Evolutionary conservation across 169 alveolate species (phyloP).

Genomic region (Sarcocystis neurona): DNA sequence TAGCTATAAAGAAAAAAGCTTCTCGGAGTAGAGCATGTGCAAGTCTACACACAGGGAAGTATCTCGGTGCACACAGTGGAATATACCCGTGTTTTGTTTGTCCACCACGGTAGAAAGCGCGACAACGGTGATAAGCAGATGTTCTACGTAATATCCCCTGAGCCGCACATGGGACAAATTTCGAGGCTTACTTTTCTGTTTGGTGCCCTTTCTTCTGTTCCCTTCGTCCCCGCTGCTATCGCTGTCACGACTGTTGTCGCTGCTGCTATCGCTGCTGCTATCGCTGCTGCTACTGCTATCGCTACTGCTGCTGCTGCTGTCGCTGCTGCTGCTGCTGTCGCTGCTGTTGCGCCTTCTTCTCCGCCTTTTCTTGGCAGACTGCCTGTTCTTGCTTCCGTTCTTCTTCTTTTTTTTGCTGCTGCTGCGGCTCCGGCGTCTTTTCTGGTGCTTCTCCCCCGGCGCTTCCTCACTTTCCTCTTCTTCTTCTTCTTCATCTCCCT

Average conservation of each 20-base stretch:
- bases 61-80: no score
- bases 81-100: no score
- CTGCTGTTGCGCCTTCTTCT: background rate
- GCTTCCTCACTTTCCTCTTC: background rate
- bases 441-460: background rate
- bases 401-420: no score
- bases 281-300: background rate
- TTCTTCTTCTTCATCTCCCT: background rate
- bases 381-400: background rate
- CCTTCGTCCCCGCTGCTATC: background rate
- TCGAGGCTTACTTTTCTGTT: no score
- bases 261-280: background rate
- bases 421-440: background rate
- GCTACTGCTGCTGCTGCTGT: background rate
- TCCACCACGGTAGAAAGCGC: no score
- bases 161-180: no score
- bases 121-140: no score
- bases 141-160: no score
- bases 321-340: background rate
- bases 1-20: no score
- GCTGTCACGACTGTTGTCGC: background rate
- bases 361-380: background rate
- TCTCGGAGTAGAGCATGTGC: no score
- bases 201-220: background rate
- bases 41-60: no score